Base-by-base conservation (phyloP, 2,329 filamentous ascomycete species). In the Chaetomium globosum region DNA sequence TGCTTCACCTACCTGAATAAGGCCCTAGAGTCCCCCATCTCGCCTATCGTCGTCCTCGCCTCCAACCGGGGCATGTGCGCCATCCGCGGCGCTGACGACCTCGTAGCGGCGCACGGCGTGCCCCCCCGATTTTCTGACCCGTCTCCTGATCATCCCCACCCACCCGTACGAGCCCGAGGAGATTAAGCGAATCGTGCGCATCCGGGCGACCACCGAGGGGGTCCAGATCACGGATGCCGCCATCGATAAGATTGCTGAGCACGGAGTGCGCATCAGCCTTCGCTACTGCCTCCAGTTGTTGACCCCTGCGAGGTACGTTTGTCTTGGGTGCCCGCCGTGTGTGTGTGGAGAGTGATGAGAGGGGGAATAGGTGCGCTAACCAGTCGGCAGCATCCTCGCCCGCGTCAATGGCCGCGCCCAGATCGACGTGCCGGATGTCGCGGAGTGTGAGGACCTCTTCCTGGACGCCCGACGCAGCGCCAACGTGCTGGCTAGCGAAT, bases 1-100 rank as follows among this genome's bases (percentile, higher is more conserved):
- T 96, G 93, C 82, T 99, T 98, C 81, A 98, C 95, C 71, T 99
- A 97, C 80, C 88, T 99, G 75, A 98, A 98, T 83, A 91, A 93
- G 75, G 95, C 95, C n/a, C 85, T 99, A 71, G 95, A 99, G 83
- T 93, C 92, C 63, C 87, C 89, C 71, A 96, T 99, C 74, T 94
- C 94, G 1, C 95, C 95, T 65, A 97, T 99, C 74, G 95, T 99
- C 67, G 95, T 99, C 71, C 89, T 99, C 67, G 95, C 95, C 66
- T 98, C 95, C 51, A 99, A 99, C 82, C 90, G 95, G 74, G 95
- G 95, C 77, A 89, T 93, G 83, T 94, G 92, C 70, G 91, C 92
- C 70, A 95, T 99, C 75, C 91, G 93, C 73, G 94, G 94, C 75
- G 94, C 91, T 64, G 85, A 90, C 72, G 87, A 91, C 77, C 84